A percentile compares a stretch with the other conserved stretches of the same genome.
phyloP scores from a whole-genome alignment of 805 yeast genomes.

The Teunomyces gatunensis region DNA sequence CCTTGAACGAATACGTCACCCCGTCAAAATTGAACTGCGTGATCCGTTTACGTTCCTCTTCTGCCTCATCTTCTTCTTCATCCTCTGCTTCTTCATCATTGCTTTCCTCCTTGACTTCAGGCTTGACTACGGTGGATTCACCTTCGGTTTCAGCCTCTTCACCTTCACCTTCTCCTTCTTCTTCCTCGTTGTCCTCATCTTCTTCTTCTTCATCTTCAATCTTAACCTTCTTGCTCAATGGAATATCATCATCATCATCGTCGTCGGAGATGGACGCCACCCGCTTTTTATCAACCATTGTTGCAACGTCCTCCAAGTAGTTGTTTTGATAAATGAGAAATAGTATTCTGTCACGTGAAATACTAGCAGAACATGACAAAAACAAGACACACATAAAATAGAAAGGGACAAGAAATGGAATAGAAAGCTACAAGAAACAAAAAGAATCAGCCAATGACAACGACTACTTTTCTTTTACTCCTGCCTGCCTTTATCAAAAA shows the following conservation, averaged over 20 bases:
- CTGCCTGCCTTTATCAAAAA: too few species aligned
- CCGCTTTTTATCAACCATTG: constrained; percentile 30
- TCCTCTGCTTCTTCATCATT: constrained; percentile 24
- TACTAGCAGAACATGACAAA: neutral
- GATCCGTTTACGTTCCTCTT: constrained; percentile 40
- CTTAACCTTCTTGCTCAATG: constrained; percentile 23
- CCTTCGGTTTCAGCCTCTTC: constrained; percentile 19
- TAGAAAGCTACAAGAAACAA: neutral
- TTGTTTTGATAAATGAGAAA: neutral
- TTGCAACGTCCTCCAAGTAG: neutral
- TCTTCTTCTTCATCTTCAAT: constrained; percentile 16
- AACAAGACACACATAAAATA: too few species aligned
- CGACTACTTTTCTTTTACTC: too few species aligned
- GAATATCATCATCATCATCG: constrained; percentile 26
- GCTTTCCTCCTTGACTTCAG: constrained; percentile 25
- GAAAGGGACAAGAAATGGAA: neutral
- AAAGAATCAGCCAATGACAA: too few species aligned
- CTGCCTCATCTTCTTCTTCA: constrained; percentile 45
- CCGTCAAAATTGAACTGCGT: constrained; percentile 71
- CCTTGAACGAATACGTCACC: constrained; percentile 75
- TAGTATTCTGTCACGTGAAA: neutral
- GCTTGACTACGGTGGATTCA: constrained; percentile 9
- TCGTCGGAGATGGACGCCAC: constrained; percentile 24
- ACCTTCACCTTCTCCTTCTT: constrained; percentile 9
- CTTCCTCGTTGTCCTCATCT: constrained; percentile 17